Base-by-base conservation (phyloP, 1,284 basidiomycete genomes). In the Athelia psychrophila region DNA sequence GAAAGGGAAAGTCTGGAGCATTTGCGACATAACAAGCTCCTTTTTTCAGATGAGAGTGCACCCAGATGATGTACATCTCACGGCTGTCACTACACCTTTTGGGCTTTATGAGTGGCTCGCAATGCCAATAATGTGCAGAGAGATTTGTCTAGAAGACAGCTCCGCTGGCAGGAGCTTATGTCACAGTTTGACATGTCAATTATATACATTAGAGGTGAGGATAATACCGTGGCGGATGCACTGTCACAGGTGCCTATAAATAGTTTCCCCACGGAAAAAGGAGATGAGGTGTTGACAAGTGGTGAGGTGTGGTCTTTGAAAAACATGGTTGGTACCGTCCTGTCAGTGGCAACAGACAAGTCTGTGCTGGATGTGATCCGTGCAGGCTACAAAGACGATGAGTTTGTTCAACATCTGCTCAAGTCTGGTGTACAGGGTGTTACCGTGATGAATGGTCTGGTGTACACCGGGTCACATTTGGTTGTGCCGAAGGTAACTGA, bases 61-160 rank as follows among this genome's bases (percentile, higher is more conserved):
- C 33, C 33, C 33, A n/a, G n/a, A n/a, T n/a, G n/a, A n/a, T n/a
- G n/a, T n/a, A n/a, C n/a, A n/a, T n/a, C n/a, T n/a, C n/a, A n/a
- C n/a, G n/a, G n/a, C n/a, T n/a, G n/a, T n/a, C n/a, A n/a, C n/a
- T n/a, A n/a, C n/a, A n/a, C n/a, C 55, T 0, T 63, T 53, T 46
- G 62, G 62, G 0, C 24, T 64, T 0, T 66, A 59, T 16, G 55
- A 69, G 25, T 70, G 64, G 62, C 27, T 38, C 0, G 60, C 65
- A 0, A 68, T 68, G 68, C 65, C 61, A 0, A 61, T 63, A 16
- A 42, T n/a, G n/a, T 6, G 16, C 38, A 42, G n/a, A 6, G 38
- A n/a, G 38, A 42, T n/a, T 22, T 42, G n/a, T 42, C 38, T 6
- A 6, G 38, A 9, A 6, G 38, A 6, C 38, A 42, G 20, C 20